Evolutionary conservation across 2,329 filamentous ascomycete genomes (phyloP), one percentile per base, ranked within the genome.

Genomic region (Aureobasidium sp.): DNA sequence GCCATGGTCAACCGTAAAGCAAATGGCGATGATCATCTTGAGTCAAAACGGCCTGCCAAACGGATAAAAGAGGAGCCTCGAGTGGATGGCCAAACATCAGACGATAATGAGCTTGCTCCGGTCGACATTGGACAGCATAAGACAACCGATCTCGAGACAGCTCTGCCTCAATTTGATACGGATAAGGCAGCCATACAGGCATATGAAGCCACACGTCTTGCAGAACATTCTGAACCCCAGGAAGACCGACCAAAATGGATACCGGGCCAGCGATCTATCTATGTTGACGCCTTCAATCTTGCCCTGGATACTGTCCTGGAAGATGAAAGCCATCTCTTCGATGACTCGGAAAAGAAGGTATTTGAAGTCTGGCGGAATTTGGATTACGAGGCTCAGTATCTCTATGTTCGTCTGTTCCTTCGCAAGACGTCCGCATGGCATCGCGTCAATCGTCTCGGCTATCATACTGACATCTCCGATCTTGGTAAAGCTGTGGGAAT

Each of bases 251-350:
- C 74, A 47, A 78, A 72, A 56, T 95, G 88, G 88, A 70, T 83
- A 4, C 81, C 78, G 62, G 88, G 89, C 0, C 84, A 82, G 66
- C 94, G 84, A 63, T 97, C 90, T 1, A 88, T 98, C 53, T 98
- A 98, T 63, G 89, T 96, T 16, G 93, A 98, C 70, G 93, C 93
- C 0, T 98, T 98, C 74, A 95, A 95, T 63, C 75, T 97, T 12
- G 89, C 91, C 2, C 73, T 98, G 44, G 84, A 91, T 55, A 95
- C 88, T 0, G 93, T 98, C 3, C 71, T 97, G 11, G 83, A 88
- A 44, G 88, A 97, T 54, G 93, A 98, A 69, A 79, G 80, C 0
- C 88, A 95, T 68, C 73, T 98, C 0, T 98, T 97, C 65, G 80
- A 93, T 62, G 79, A 83, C 55, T 84, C 81, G 16, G 93, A 98